phyloP scores from a whole-genome alignment of 768 basidiomycete species.

The Boletus coccyginus region DNA sequence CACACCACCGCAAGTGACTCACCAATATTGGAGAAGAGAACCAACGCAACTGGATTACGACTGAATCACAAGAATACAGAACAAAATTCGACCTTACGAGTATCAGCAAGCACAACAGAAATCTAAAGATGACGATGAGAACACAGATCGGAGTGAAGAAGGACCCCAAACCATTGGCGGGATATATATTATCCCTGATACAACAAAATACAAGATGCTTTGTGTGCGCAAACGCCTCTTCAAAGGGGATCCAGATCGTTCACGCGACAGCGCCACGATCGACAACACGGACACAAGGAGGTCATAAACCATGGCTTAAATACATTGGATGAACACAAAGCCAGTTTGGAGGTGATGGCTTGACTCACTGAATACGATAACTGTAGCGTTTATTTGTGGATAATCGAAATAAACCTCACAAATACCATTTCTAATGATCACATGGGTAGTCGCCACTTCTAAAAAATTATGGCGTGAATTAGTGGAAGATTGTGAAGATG shows the following conservation, averaged over 20 bases:
- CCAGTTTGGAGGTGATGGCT: not conserved
- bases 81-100: constrained; percentile 5
- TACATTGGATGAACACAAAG: not conserved
- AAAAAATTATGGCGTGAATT: not conserved
- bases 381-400: not conserved
- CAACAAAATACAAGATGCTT: constrained; percentile 15
- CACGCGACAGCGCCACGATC: constrained; percentile 12
- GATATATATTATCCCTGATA: constrained; percentile 15
- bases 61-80: not conserved
- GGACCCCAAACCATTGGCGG: constrained; percentile 2
- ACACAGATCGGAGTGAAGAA: not conserved
- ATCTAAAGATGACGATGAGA: constrained; percentile 9
- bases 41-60: not conserved
- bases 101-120: not conserved
- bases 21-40: not conserved
- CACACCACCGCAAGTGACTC: not conserved
- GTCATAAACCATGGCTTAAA: constrained; percentile 17
- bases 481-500: not conserved
- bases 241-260: constrained; percentile 10
- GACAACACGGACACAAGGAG: constrained; percentile 19
- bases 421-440: not conserved
- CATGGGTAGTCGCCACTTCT: constrained; percentile 1
- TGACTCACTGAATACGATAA: constrained; percentile 17
- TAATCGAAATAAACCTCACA: not conserved
- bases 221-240: constrained; percentile 16